A percentile compares a stretch with the other conserved stretches of the same genome.
Conservation (phyloP, 2,329 filamentous ascomycete genomes). For the Immersiporthe knoxdaviesiana region DNA sequence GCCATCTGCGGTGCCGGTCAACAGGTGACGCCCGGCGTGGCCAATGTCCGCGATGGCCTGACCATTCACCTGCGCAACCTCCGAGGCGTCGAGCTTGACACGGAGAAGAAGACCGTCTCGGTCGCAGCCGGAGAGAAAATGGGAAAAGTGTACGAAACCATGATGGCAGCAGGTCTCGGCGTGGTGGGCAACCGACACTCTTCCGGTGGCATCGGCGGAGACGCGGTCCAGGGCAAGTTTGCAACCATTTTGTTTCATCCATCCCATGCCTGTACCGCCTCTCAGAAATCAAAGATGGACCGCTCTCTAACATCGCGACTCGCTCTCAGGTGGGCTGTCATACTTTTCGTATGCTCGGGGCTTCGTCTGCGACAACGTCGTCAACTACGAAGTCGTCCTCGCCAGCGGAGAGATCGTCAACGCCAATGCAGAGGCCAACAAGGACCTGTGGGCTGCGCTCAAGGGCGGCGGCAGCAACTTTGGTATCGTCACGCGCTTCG, state of each 20-base stretch:
- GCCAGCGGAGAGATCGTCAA: constrained; percentile 42
- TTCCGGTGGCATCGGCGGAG: constrained; percentile 30
- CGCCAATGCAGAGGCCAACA: constrained; percentile 38
- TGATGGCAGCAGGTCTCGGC: constrained; percentile 27
- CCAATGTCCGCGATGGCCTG: constrained; percentile 28
- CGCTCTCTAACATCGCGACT: too few species aligned
- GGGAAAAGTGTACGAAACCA: constrained; percentile 16
- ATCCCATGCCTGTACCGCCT: too few species aligned
- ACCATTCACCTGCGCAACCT: constrained; percentile 25
- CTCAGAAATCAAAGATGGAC: too few species aligned
- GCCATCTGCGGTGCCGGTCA: constrained; percentile 29
- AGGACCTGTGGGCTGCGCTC: constrained; percentile 36
- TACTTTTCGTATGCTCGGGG: constrained; percentile 28
- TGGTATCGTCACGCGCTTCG: constrained; percentile 38
- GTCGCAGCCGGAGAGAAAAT: constrained; percentile 26
- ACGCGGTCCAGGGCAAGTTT: constrained; percentile 29
- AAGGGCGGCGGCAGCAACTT: constrained; percentile 39
- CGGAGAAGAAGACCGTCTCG: constrained; percentile 12
- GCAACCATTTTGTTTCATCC: too few species aligned
- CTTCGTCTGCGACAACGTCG: constrained; percentile 30
- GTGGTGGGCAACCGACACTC: constrained; percentile 30
- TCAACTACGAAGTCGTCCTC: constrained; percentile 17
- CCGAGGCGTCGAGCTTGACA: constrained; percentile 19
- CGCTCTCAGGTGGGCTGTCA: constrained; percentile 28
- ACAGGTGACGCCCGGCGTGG: constrained; percentile 23